Percentiles rank a stretch among this genome's conserved stretches.
Evolutionary conservation across 2,329 filamentous ascomycete species (phyloP).

Genomic region (Ambrosiella cleistominuta): DNA sequence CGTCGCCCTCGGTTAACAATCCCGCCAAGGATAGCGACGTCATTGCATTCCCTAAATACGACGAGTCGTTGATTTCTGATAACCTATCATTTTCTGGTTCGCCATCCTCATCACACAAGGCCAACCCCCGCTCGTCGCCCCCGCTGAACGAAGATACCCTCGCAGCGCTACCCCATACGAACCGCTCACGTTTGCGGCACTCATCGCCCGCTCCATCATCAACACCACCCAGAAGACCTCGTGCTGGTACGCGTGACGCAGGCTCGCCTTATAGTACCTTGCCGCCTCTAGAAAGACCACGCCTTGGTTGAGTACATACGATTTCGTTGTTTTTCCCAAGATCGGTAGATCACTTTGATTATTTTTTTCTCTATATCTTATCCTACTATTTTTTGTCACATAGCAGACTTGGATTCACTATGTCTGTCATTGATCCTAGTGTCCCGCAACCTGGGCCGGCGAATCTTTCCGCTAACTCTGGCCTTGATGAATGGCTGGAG

Average conservation of each 20-base stretch:
- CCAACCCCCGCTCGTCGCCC: slow-evolving; percentile 12
- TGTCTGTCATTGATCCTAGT: slow-evolving; percentile 8
- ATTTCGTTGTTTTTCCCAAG: not conserved
- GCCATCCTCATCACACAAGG: slow-evolving; percentile 2
- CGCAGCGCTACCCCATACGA: slow-evolving; percentile 6
- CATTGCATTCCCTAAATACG: slow-evolving; percentile 12
- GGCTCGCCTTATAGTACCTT: slow-evolving; percentile 11
- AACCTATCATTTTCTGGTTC: slow-evolving; percentile 11
- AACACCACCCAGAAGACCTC: slow-evolving; percentile 11
- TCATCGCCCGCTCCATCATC: slow-evolving; percentile 10
- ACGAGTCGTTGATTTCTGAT: slow-evolving; percentile 8
- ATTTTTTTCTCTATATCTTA: slow-evolving; percentile 2
- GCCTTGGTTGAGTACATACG: slow-evolving; percentile 10
- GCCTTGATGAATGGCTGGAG: slow-evolving; percentile 89
- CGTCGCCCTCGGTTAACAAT: not conserved
- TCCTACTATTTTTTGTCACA: not conserved
- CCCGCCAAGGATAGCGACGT: slow-evolving; percentile 5
- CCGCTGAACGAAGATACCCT: slow-evolving; percentile 10
- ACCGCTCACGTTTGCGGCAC: slow-evolving; percentile 11
- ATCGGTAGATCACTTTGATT: not conserved
- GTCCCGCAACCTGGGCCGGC: slow-evolving; percentile 85
- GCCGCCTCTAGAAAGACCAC: slow-evolving; percentile 10
- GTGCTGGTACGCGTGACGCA: slow-evolving; percentile 13
- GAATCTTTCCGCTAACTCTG: slow-evolving; percentile 64
- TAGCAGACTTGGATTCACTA: not conserved